Evolutionary conservation across 2,329 filamentous ascomycete genomes (phyloP).

Genomic region (Pyrenophora tritici-repentis): DNA sequence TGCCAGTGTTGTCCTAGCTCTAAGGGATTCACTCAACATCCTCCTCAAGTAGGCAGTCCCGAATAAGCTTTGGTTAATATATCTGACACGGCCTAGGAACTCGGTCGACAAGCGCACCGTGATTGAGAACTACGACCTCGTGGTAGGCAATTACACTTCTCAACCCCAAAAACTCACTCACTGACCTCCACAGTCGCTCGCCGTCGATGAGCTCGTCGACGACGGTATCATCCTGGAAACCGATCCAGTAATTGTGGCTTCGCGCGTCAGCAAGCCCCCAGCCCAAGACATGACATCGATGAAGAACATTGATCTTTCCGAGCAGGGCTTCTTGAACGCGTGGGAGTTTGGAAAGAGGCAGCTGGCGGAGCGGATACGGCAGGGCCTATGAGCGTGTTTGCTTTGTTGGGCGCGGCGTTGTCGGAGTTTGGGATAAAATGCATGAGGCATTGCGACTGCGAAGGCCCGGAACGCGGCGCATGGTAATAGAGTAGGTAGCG

Average conservation of each 20-base stretch:
- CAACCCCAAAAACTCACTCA: constrained; percentile 42
- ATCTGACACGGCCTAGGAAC: constrained; percentile 63
- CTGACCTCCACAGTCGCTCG: constrained; percentile 83
- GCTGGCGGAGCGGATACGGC: constrained; percentile 86
- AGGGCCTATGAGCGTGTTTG: constrained; percentile 57
- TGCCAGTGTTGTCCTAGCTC: constrained; percentile 78
- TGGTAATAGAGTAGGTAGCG: constrained; percentile 17
- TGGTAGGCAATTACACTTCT: constrained; percentile 49
- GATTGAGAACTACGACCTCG: constrained; percentile 97
- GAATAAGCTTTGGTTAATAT: background rate
- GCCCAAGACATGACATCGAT: constrained; percentile 85
- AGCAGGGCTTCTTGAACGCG: constrained; percentile 92
- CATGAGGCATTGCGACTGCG: constrained; percentile 22
- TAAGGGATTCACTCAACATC: constrained; percentile 87
- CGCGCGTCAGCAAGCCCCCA: constrained; percentile 89
- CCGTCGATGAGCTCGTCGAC: constrained; percentile 77
- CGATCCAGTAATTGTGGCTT: constrained; percentile 90
- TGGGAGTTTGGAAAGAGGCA: constrained; percentile 94
- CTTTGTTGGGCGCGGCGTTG: constrained; percentile 36
- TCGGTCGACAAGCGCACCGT: constrained; percentile 97
- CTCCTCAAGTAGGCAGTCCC: constrained; percentile 77
- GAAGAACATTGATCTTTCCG: constrained; percentile 92
- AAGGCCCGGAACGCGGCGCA: constrained; percentile 13
- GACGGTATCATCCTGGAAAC: constrained; percentile 93
- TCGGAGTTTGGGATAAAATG: constrained; percentile 29